Evolutionary conservation across 495 filamentous ascomycete genomes (phyloP), one percentile per base, ranked within the genome.

Genomic region (Pseudomonodictys pantanalensis): DNA sequence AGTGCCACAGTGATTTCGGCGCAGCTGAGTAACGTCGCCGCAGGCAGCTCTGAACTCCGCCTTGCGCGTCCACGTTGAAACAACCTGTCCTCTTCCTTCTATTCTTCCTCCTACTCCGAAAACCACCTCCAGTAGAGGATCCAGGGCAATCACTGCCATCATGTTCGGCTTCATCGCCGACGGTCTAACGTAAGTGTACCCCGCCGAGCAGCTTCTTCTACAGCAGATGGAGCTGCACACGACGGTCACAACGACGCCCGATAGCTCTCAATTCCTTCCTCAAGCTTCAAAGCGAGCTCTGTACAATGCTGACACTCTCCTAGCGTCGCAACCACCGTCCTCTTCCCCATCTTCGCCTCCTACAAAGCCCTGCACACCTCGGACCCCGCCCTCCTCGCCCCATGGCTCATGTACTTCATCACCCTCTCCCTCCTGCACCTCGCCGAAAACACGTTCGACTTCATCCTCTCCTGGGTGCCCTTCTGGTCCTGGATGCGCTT

Each of bases 381-480:
- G 41, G 89, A 96, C 73, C 92, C 92, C 15, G 84, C 89, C 29
- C 88, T 92, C 69, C 81, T 97, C 25, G 89, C 90, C 61, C 93
- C 93, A 91, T 99, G 93, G 93, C 81, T 99, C 50, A 97, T 97
- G 87, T 99, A 97, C 81, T 99, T 91, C 90, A 90, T 96, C 43
- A 90, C 95, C 26, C 79, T 97, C 45, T 86, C 89, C 38, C 86
- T 87, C 76, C 82, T 88, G 52, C 75, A 89, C 60, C 81, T 93
- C 64, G 81, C 88, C 76, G 93, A 97, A 74, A 89, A 86, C 30
- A 95, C 89, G 87, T 84, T 83, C 20, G 83, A 84, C 52, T 96
- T 90, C 75, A 83, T 97, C 69, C 78, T 97, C 35, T 78, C 79
- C 70, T 97, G 90, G 87, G 75, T 97, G 53, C 93, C 95, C 30